Percentiles rank a stretch among this genome's conserved stretches.
phyloP scores from a whole-genome alignment of 2,329 filamentous ascomycete genomes.

The Sporothrix dimorphospora region DNA sequence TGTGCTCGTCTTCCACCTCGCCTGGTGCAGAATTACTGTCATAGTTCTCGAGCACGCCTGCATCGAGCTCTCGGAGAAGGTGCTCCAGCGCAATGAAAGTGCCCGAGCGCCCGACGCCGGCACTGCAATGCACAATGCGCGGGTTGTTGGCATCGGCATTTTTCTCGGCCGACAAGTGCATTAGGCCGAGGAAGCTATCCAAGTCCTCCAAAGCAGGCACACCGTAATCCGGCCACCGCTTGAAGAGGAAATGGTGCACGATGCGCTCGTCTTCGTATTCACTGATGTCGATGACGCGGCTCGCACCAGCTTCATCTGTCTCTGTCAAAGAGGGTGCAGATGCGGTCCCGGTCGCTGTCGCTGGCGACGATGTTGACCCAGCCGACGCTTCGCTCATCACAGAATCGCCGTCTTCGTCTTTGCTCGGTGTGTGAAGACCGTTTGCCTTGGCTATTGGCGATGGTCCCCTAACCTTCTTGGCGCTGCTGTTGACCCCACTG shows the following conservation, averaged over 20 bases:
- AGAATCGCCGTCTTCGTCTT: slow-evolving; percentile 12
- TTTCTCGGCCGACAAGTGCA: slow-evolving; percentile 66
- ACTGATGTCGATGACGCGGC: slow-evolving; percentile 31
- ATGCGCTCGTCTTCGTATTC: slow-evolving; percentile 58
- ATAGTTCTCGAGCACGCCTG: slow-evolving; percentile 65
- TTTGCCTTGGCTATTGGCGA: not conserved
- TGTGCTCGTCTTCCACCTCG: not conserved
- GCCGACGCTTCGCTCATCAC: slow-evolving; percentile 17
- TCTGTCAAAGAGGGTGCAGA: not conserved
- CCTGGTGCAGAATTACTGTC: slow-evolving; percentile 37
- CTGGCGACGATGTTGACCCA: not conserved
- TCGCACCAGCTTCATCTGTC: not conserved
- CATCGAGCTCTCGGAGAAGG: slow-evolving; percentile 77
- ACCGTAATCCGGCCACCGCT: slow-evolving; percentile 86
- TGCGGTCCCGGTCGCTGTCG: not conserved
- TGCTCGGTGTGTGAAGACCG: not conserved
- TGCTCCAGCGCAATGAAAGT: slow-evolving; percentile 98
- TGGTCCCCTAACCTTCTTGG: not conserved
- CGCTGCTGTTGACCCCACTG: not conserved
- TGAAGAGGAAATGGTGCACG: slow-evolving; percentile 85
- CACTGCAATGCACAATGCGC: slow-evolving; percentile 84
- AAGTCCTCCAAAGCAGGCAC: slow-evolving; percentile 73
- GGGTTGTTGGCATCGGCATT: slow-evolving; percentile 64
- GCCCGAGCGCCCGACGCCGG: slow-evolving; percentile 89
- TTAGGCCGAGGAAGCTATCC: slow-evolving; percentile 68